Evolutionary conservation across 805 yeast species (phyloP).

Genomic region (Metschnikowia chrysomelidarum): DNA sequence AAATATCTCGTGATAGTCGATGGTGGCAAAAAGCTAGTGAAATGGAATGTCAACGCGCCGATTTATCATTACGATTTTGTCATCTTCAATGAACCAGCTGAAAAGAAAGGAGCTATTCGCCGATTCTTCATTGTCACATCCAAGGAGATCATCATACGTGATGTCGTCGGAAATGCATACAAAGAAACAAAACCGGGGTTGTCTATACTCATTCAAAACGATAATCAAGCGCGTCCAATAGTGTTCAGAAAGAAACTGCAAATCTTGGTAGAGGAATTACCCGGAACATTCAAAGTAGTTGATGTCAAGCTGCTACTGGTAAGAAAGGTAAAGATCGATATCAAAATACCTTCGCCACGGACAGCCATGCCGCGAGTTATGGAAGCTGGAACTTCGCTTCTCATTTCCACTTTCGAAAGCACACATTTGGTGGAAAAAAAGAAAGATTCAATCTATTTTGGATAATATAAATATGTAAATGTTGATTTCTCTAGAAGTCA

Average conservation of each 20-base stretch:
- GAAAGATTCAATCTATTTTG: neutral
- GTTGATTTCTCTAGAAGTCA: slow-evolving; percentile 2
- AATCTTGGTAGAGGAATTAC: slow-evolving; percentile 15
- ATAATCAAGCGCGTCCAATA: slow-evolving; percentile 17
- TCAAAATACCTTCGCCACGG: slow-evolving; percentile 4
- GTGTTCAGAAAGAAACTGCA: slow-evolving; percentile 7
- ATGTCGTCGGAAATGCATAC: neutral
- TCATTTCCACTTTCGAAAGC: neutral
- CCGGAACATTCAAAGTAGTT: slow-evolving; percentile 1
- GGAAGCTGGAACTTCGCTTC: neutral
- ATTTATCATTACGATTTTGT: slow-evolving; percentile 3
- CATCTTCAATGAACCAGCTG: neutral
- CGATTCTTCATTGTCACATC: slow-evolving; percentile 8
- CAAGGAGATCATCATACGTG: slow-evolving; percentile 8
- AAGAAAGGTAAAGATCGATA: neutral
- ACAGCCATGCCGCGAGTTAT: slow-evolving; percentile 7
- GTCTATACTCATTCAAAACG: slow-evolving; percentile 12
- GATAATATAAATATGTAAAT: slow-evolving; percentile 2
- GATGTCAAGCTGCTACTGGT: slow-evolving; percentile 3
- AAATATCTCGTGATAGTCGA: neutral
- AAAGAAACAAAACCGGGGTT: slow-evolving; percentile 1
- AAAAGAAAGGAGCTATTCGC: neutral
- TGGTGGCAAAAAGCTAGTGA: neutral
- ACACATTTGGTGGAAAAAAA: slow-evolving; percentile 1
- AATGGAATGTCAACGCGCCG: slow-evolving; percentile 5